Evolutionary conservation across 2,329 filamentous ascomycete genomes (phyloP), one percentile per base, ranked within the genome.

Genomic region (Aspergillus sclerotialis): DNA sequence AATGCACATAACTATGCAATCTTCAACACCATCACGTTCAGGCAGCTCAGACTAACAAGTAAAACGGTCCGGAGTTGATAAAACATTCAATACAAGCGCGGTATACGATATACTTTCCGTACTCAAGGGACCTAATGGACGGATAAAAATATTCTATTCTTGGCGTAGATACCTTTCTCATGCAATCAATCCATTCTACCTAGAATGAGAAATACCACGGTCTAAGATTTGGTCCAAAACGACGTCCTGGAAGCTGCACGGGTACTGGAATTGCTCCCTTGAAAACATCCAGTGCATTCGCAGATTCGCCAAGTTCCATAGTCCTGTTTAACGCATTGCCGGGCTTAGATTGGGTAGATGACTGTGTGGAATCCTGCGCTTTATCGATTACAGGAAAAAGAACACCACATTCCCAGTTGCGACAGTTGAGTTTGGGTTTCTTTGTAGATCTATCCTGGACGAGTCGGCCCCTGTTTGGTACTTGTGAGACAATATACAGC

Each of bases 401-500:
- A 1, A 98, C 84, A 23, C 92, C 92, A 53, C 88, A 94, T 63
- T 96, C 92, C 89, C 90, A 96, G 58, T 96, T 98, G 35, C 84
- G 79, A 59, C 84, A 88, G 42, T 75, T 88, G 43, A 96, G 70
- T 58, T 87, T 94, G 9, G 78, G 75, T 41, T 75, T 62, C 41
- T 80, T 80, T 2, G 76, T 82, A 6, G 58, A 63, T 46, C 73
- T 78, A 49, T 93, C 82, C 50, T 80, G 79, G 35, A 80, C 76
- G 18, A 94, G 63, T 30, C 79, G 79, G 14, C 90, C 92, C 90
- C 83, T 86, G n/a, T n/a, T n/a, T n/a, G n/a, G 42, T 9, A 10
- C 11, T n/a, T n/a, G 10, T 18, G n/a, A n/a, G n/a, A n/a, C n/a
- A n/a, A n/a, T n/a, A n/a, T n/a, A n/a, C n/a, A n/a, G n/a, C n/a